Evolutionary conservation across 1,284 basidiomycete genomes (phyloP), one percentile per base, ranked within the genome.

Genomic region (Salmacisia buchloeana): DNA sequence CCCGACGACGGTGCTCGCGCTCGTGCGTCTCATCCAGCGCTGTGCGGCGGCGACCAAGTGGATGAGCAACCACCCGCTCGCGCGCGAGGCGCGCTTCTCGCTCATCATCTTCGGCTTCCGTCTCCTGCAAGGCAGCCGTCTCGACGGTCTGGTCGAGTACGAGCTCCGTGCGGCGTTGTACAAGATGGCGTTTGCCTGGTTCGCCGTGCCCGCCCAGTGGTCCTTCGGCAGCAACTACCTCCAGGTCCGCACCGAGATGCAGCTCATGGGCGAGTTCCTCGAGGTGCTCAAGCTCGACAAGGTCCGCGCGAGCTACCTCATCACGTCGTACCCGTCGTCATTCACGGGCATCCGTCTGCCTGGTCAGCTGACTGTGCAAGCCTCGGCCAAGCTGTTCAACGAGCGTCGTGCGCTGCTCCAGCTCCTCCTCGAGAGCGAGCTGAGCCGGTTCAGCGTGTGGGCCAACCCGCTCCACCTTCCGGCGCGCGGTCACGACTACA

Each of bases 51-150:
- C 76, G 3, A 68, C 68, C 13, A 59, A 66, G 10, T 56, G 52
- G n/a, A 75, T 79, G 73, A 96, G 92, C 74, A 94, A 91, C 0
- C 94, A 98, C 81, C 87, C 94, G 0, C 83, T 98, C 25, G 88
- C 94, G 39, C 86, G 94, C 34, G 93, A 97, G 82, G 85, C 88
- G 1, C 86, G 92, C 21, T 94, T 94, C 78, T 88, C 90, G 0
- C 87, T 98, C 73, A 83, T 97, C 9, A 83, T 94, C 2, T 96
- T 99, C 75, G 94, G 91, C 0, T 93, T 98, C 77, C 92, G 96
- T 78, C 86, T 92, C 1, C 81, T 98, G 39, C 90, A 91, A 74
- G 91, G 91, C 68, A 94, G 90, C 33, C 85, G 88, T 66, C 83
- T 97, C 71, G 96, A 98, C 78, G 84, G 87, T 0, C 86, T 87